These are phyloP conservation scores for Geotrichum fermentans DNA, from an alignment of 1,139 yeast genomes.

Conservation along the genomic window DNA sequence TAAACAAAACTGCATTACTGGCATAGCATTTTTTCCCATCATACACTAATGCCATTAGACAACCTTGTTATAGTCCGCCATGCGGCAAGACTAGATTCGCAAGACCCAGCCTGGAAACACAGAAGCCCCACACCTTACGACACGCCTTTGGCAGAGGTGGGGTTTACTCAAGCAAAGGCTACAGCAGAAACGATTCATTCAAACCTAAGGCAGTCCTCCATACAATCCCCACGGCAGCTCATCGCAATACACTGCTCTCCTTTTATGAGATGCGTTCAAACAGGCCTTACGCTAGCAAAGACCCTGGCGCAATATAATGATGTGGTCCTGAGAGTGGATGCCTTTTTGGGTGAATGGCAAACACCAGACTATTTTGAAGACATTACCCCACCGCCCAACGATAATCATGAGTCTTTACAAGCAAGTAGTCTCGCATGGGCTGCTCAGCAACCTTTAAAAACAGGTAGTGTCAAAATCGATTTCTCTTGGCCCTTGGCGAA, in stretches of 20 bases:
- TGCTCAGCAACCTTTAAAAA: constrained; percentile 15
- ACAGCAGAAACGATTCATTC: constrained; percentile 21
- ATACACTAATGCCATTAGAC: constrained; percentile 17
- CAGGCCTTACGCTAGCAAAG: constrained; percentile 34
- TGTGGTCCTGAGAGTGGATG: constrained; percentile 32
- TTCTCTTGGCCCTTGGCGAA: constrained; percentile 31
- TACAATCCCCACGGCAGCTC: constrained; percentile 8
- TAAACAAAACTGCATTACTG: too few species aligned
- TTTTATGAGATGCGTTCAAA: constrained; percentile 40
- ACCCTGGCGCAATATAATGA: constrained; percentile 13
- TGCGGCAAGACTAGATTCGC: constrained; percentile 35
- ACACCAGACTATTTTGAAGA: constrained; percentile 38
- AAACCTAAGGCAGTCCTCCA: constrained; percentile 2
- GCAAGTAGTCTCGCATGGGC: constrained; percentile 30
- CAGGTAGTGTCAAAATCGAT: constrained; percentile 21
- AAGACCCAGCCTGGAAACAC: constrained; percentile 32
- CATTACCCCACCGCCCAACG: constrained; percentile 38
- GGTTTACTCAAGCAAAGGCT: constrained; percentile 31
- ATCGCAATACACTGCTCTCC: constrained; percentile 38
- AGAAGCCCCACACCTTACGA: constrained; percentile 39
- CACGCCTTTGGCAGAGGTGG: constrained; percentile 36
- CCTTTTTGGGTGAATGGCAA: constrained; percentile 41
- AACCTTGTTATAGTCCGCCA: constrained; percentile 36
- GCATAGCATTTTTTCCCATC: not conserved
- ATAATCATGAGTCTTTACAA: constrained; percentile 33